These are phyloP conservation scores for Melampsora americana DNA, from an alignment of 1,284 basidiomycete species.

Conservation along the genomic window DNA sequence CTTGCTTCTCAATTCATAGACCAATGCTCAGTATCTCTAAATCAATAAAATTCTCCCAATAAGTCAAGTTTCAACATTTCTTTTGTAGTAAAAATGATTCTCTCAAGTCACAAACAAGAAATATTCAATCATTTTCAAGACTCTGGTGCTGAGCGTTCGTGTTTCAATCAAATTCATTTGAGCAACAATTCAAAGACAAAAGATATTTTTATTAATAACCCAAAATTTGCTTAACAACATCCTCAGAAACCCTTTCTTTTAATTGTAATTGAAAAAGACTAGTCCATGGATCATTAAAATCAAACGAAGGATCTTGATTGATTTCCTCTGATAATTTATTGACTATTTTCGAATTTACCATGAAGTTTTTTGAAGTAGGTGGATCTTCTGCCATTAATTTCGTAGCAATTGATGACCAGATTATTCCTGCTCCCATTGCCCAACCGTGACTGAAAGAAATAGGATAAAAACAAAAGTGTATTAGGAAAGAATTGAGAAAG, in stretches of 20 bases:
- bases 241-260: neutral
- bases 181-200: too few species aligned
- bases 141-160: too few species aligned
- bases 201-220: neutral
- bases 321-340: neutral
- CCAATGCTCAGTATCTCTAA: too few species aligned
- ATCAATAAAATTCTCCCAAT: too few species aligned
- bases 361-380: slow-evolving; percentile 32
- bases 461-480: neutral
- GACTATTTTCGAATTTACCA: slow-evolving; percentile 24
- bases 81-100: too few species aligned
- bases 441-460: slow-evolving; percentile 29
- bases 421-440: slow-evolving; percentile 30
- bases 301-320: neutral
- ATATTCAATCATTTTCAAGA: too few species aligned
- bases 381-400: slow-evolving; percentile 23
- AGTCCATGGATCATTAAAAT: neutral
- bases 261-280: slow-evolving; percentile 39
- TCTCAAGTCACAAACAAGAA: too few species aligned
- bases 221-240: slow-evolving; percentile 15
- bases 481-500: neutral
- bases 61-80: too few species aligned
- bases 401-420: slow-evolving; percentile 31
- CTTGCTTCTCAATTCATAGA: too few species aligned
- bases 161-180: too few species aligned